Evolutionary conservation across 495 filamentous ascomycete genomes (phyloP), one percentile per base, ranked within the genome.

Genomic region (Annulohypoxylon moriforme): DNA sequence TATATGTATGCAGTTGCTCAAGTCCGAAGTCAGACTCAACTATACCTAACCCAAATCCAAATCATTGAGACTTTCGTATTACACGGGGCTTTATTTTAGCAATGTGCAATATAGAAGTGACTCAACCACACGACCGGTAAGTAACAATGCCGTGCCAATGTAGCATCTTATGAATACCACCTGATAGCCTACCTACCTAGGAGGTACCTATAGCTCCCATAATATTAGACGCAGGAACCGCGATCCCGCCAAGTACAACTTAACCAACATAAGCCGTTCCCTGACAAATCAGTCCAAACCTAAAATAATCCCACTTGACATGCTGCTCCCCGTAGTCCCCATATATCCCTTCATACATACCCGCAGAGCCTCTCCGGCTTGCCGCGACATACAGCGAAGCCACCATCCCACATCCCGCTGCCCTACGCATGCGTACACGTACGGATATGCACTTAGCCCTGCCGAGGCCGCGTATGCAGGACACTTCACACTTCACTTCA

Each of bases 361-460:
- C 63, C 59, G 66, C 58, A 69, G 42, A 69, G 59, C 64, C 64
- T 60, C 64, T 60, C n/a, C n/a, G 36, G 14, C 33, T 36, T n/a
- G 33, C 33, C 33, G 36, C 4, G 36, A 40, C 14, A 40, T 40
- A 10, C 22, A 38, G 14, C 53, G 29, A 4, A 53, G 49, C 49
- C 49, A n/a, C n/a, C n/a, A n/a, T n/a, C n/a, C n/a, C n/a, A n/a
- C 11, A 29, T 55, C 4, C 27, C n/a, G 14, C 25, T 27, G 47
- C 24, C 13, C 24, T 29, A 47, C n/a, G 36, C 29, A 47, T 10
- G 36, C 29, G 42, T 22, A 56, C 58, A 34, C 20, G 18, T 29
- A 55, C 4, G 22, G 22, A 49, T 25, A 49, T 52, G 57, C 44
- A 61, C 25, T 29, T 20, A 49, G 20, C 59, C 58, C 24, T 33